Base-by-base conservation (phyloP, 169 alveolate species). In the Plasmodium billcollinsi region DNA sequence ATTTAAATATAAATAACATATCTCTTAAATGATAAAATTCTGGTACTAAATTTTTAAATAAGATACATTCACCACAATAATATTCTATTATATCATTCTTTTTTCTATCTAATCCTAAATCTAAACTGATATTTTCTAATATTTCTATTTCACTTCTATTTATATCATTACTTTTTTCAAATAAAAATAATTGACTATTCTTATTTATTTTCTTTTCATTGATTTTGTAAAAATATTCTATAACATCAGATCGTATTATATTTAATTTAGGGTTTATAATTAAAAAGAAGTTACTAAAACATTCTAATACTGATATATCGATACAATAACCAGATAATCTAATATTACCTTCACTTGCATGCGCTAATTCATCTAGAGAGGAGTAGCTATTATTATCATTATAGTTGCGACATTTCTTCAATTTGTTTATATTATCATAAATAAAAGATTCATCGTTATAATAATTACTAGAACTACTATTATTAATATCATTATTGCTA, bases 11-110 rank as follows among this genome's bases (percentile, higher is more conserved):
- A 54, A 86, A 86, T 47, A 86, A 54, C 92, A 86, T 86, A 73
- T 86, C 92, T 33, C 92, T 49, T 26, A 86, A 66, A 66, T 86
- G 92, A 66, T 86, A 86, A 86, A 86, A 86, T 52, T 86, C 92
- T 18, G 92, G 88, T 49, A 78, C 88, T 65, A 88, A 63, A n/a
- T 72, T 58, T 21, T 43, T 72, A 74, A 88, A 88, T 21, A 88
- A 69, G 3, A 52, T 18, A 63, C 74, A 73, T 24, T 76, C 70
- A 15, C 90, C 93, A 71, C 90, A 76, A 71, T 88, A 78, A 73
- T 76, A 80, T 73, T 78, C 90, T 62, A 71, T 85, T 65, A 85
- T 78, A 33, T 74, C 11, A 73, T 49, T 88, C 76, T 47, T 80
- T 29, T 61, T 65, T 69, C 73, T 63, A 14, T 86, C 92, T 11